Base-by-base conservation (phyloP, 176 grass and related monocot genomes). In the Avena sativa region DNA sequence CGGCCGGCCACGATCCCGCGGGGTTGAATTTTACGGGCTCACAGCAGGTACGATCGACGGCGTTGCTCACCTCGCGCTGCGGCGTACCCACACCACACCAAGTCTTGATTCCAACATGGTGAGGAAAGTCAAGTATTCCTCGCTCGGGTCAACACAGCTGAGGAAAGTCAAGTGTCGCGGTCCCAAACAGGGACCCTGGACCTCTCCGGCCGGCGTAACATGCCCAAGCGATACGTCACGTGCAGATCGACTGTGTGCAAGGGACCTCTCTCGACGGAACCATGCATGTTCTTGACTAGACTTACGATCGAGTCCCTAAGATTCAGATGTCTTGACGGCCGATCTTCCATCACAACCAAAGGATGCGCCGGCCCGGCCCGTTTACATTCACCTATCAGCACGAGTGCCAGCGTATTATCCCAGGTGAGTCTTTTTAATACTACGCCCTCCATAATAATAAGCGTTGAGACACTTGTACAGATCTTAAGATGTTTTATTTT, bases 11-110 rank as follows among this genome's bases (percentile, higher is more conserved):
- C 74, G 74, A 60, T 55, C 70, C 40, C 40, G 9, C 78, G 9
- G 78, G 19, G 78, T 38, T 86, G 70, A 50, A 86, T 82, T 82
- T 86, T 81, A 38, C 69, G 83, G 83, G 36, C 13, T 59, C 60
- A 34, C 19, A 6, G 58, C 48, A 8, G 23, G 77, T 76, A 85
- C 59, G 68, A 1, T 6, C 81, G 46, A 13, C 3, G 48, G 48
- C 32, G 59, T 85, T 71, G 71, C 49, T 14, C 3, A 14, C 1
- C 56, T 21, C 58, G 2, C 19, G 4, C 20, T 3, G 5, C 6
- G 19, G 66, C 12, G 0, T 11, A 68, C 66, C 32, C 46, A 14
- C 62, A 23, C 23, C 23, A 23, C 23, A 23, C 23, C n/a, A n/a
- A n/a, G n/a, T n/a, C n/a, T n/a, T n/a, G n/a, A n/a, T n/a, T n/a